These are phyloP conservation scores for Macadamia tetraphylla DNA, from an alignment of 164 flowering plant genomes.

Conservation along the genomic window DNA sequence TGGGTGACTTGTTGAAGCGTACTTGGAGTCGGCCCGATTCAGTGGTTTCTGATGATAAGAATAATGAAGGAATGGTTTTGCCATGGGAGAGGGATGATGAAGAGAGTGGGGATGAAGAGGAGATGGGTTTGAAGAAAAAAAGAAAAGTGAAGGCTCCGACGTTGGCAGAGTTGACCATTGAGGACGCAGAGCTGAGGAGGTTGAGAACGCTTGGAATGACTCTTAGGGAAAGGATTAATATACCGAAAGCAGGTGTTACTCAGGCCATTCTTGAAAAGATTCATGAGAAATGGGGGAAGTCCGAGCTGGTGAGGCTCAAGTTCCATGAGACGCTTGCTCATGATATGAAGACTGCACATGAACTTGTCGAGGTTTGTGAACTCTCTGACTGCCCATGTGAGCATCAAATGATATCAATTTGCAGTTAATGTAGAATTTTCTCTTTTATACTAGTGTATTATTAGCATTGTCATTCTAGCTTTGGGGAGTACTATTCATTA, in stretches of 20 bases:
- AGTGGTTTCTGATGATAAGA: constrained; percentile 31
- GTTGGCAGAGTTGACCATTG: constrained; percentile 82
- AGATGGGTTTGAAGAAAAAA: constrained; percentile 33
- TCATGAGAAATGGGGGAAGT: constrained; percentile 80
- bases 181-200: constrained; percentile 78
- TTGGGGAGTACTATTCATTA: no score
- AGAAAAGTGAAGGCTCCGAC: constrained; percentile 52
- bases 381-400: neutral
- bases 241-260: constrained; percentile 89
- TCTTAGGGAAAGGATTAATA: constrained; percentile 67
- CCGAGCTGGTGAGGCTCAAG: constrained; percentile 85
- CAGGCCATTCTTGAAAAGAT: constrained; percentile 75
- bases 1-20: constrained; percentile 74
- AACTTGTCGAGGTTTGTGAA: constrained; percentile 80
- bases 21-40: constrained; percentile 83
- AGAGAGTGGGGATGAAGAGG: constrained; percentile 26
- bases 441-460: neutral
- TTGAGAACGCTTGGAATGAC: constrained; percentile 74
- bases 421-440: neutral
- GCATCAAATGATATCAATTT: neutral
- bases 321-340: constrained; percentile 82
- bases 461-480: no score
- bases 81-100: constrained; percentile 78
- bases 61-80: constrained; percentile 37
- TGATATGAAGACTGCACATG: constrained; percentile 89